Evolutionary conservation across 192 early-diverging fungal genomes (phyloP), one percentile per base, ranked within the genome.

Genomic region (Backusella morwellensis): DNA sequence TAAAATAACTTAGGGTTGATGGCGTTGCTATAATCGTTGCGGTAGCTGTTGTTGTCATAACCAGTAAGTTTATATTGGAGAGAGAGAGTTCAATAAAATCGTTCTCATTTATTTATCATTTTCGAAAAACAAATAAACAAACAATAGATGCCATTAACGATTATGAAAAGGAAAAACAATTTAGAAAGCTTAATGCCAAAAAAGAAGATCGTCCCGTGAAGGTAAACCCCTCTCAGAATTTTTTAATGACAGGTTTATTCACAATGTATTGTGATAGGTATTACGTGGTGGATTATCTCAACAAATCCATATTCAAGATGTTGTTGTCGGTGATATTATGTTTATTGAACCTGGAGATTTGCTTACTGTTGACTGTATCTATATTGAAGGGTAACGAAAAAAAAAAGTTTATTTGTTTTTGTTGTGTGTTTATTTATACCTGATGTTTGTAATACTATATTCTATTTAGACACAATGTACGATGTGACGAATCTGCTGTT

Each of bases 321-420:
- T 99, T 44, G 89, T 95, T 75, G 96, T 97, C 32, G 98, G 98
- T n/a, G 98, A 99, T 79, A 88, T 99, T 72, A 78, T 94, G 79
- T 76, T 89, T 38, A 78, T 99, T 63, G 93, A 95, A 72, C 93
- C 94, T 6, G 98, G 98, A 75, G 97, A 98, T 82, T 91, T 98
- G 29, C 77, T 98, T 21, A 92, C 96, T 4, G 96, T 95, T 23
- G 97, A 99, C 80, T 97, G 95, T 77, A 82, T 98, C 63, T 89
- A 92, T 63, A 78, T 98, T 50, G 81, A 83, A 71, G 93, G 56
- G 56, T 59, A 59, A 29, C 9, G 11, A 38, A 38, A 38, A 38
- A 38, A 38, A 12, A 40, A 40, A 59, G n/a, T 59, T 59, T 59
- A 29, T 59, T 59, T 59, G 23, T 59, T 59, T 26, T 59, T 21